phyloP scores from a whole-genome alignment of 106 monocot species.

The Ottelia alismoides region DNA sequence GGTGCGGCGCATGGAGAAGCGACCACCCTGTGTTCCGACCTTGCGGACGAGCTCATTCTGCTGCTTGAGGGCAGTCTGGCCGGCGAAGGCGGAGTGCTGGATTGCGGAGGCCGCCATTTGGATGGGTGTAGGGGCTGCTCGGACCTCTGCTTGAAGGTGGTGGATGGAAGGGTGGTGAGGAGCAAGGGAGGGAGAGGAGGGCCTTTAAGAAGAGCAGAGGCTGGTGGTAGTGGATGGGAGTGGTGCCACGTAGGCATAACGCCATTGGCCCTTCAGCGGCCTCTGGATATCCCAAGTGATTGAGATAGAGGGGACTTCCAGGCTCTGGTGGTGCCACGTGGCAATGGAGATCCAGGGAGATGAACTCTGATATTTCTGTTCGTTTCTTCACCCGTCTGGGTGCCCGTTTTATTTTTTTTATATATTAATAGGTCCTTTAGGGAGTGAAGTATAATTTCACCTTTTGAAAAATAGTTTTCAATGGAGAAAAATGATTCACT shows the following conservation, averaged over 20 bases:
- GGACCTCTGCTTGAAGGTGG: neutral
- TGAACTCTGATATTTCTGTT: neutral
- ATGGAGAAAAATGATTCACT: too few species aligned
- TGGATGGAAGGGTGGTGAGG: neutral
- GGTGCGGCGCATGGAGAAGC: constrained; percentile 92
- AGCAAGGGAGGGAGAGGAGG: neutral
- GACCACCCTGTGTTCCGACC: constrained; percentile 34
- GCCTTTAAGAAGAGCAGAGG: neutral
- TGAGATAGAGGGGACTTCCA: too few species aligned
- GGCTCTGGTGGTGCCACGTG: too few species aligned
- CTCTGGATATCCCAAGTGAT: too few species aligned
- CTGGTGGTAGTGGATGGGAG: constrained; percentile 18
- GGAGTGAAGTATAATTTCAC: neutral
- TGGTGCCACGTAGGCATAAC: constrained; percentile 26
- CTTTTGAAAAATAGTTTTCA: neutral
- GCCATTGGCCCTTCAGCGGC: too few species aligned
- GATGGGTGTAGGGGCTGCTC: neutral
- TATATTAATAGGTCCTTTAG: neutral
- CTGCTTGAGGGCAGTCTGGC: constrained; percentile 40
- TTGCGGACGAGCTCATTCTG: constrained; percentile 45
- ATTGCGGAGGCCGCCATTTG: constrained; percentile 65
- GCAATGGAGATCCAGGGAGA: neutral
- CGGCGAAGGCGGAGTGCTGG: constrained; percentile 51
- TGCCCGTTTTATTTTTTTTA: neutral
- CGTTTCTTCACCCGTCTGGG: neutral